Percentiles rank a stretch among this genome's conserved stretches.
Evolutionary conservation across 768 basidiomycete genomes (phyloP).

Genomic region (Guyanaporus albipodus): DNA sequence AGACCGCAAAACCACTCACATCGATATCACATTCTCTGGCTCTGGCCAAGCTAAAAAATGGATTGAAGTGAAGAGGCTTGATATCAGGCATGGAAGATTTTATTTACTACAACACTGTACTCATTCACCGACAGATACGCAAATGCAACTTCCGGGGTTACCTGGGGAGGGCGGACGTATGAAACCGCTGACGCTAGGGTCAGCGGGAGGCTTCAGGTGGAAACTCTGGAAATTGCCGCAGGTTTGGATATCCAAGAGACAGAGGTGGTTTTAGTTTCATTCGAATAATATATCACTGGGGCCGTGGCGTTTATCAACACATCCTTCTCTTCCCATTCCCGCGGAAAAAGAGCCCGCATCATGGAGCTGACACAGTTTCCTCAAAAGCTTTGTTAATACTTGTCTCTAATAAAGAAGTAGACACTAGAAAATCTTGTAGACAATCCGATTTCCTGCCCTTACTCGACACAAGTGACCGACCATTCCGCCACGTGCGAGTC

Average conservation of each 20-base stretch:
- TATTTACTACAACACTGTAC: not conserved
- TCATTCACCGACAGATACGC: conserved; percentile 36
- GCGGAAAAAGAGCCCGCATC: too few species aligned
- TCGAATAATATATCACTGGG: not conserved
- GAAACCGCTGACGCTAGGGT: conserved; percentile 46
- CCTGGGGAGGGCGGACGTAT: conserved; percentile 57
- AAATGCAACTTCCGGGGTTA: conserved; percentile 47
- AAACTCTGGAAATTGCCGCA: conserved; percentile 27
- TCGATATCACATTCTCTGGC: conserved; percentile 39
- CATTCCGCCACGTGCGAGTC: too few species aligned
- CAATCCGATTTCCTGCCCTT: too few species aligned
- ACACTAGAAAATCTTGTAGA: too few species aligned
- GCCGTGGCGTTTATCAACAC: too few species aligned
- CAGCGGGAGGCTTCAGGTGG: conserved; percentile 32
- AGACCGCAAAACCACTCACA: conserved; percentile 38
- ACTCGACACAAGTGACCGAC: too few species aligned
- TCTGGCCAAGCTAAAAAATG: conserved; percentile 21
- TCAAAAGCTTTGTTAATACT: too few species aligned
- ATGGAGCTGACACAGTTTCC: too few species aligned
- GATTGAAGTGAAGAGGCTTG: conserved; percentile 47
- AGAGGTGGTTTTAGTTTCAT: conserved; percentile 39
- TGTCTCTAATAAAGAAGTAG: too few species aligned
- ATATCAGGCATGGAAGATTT: conserved; percentile 36
- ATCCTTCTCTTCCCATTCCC: too few species aligned
- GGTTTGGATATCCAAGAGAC: conserved; percentile 48